A percentile compares a stretch with the other conserved stretches of the same genome.
These are phyloP conservation scores for Thalassiosira exigua DNA, from an alignment of 352 stramenopile species.

Conservation along the genomic window DNA sequence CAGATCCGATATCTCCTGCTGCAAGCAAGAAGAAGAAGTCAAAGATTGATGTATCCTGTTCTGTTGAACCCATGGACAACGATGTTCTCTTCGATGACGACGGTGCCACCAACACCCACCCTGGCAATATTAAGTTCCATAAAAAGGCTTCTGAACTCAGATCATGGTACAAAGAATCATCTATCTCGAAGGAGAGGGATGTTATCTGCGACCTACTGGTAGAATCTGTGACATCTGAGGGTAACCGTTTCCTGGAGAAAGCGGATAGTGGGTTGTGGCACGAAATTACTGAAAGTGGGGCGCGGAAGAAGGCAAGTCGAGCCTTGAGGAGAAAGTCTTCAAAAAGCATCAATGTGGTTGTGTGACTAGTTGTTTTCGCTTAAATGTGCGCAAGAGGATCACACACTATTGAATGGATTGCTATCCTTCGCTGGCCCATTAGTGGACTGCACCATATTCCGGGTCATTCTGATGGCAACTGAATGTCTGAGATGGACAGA, in stretches of 20 bases:
- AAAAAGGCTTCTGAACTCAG: conserved; percentile 82
- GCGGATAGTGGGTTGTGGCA: conserved; percentile 42
- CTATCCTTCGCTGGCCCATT: too few relatives aligned
- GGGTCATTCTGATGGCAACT: too few relatives aligned
- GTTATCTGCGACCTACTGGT: conserved; percentile 40
- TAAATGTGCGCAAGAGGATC: neutral
- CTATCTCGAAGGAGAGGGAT: conserved; percentile 39
- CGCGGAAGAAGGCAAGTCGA: conserved; percentile 48
- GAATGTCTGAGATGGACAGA: too few relatives aligned
- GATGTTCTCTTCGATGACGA: conserved; percentile 73
- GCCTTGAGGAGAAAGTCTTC: conserved; percentile 19
- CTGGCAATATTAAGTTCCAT: conserved; percentile 58
- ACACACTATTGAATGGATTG: neutral
- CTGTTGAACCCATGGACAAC: conserved; percentile 32
- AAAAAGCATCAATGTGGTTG: too few relatives aligned
- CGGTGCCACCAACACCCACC: conserved; percentile 67
- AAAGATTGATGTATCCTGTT: conserved; percentile 15
- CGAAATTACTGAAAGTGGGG: conserved; percentile 44
- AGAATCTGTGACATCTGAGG: conserved; percentile 30
- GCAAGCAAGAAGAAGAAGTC: conserved; percentile 36
- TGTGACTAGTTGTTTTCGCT: neutral
- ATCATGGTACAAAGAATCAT: conserved; percentile 25
- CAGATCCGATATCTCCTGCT: too few relatives aligned
- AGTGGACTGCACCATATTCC: too few relatives aligned
- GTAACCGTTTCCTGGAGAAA: conserved; percentile 49